Conservation (phyloP, 2,329 filamentous ascomycete genomes). For the Remersonia thermophila region DNA sequence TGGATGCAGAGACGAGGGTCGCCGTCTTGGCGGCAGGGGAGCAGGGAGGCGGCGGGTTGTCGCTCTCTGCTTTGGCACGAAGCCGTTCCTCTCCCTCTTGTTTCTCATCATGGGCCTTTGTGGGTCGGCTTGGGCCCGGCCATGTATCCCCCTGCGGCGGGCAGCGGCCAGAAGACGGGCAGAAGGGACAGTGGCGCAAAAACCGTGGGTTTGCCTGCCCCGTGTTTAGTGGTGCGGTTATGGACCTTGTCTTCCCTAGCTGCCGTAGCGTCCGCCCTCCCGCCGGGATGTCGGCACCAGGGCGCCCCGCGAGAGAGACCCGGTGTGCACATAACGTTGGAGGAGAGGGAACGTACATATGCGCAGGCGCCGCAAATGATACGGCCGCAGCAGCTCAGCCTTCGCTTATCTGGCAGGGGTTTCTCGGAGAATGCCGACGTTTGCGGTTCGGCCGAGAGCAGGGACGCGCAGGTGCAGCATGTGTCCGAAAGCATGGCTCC, state of each 20-base stretch:
- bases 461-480: slow-evolving; percentile 59
- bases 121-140: not conserved
- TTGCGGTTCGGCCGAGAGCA: slow-evolving; percentile 43
- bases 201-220: slow-evolving; percentile 55
- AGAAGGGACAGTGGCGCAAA: slow-evolving; percentile 57
- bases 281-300: too few species aligned
- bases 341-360: not conserved
- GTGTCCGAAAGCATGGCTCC: slow-evolving; percentile 23
- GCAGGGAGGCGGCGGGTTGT: too few species aligned
- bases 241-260: too few species aligned
- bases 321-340: too few species aligned
- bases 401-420: slow-evolving; percentile 44
- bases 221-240: too few species aligned
- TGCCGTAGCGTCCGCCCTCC: too few species aligned
- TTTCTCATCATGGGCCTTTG: too few species aligned
- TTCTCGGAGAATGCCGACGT: slow-evolving; percentile 45
- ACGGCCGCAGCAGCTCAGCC: slow-evolving; percentile 56
- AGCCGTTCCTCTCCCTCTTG: too few species aligned
- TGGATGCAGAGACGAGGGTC: too few species aligned
- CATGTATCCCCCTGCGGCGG: not conserved
- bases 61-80: too few species aligned
- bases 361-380: slow-evolving; percentile 62
- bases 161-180: slow-evolving; percentile 44
- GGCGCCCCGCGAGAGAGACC: too few species aligned
- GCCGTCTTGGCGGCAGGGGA: too few species aligned